Evolutionary conservation across 176 grass and related monocot genomes (phyloP).

Genomic region (Musa schizocarpa): DNA sequence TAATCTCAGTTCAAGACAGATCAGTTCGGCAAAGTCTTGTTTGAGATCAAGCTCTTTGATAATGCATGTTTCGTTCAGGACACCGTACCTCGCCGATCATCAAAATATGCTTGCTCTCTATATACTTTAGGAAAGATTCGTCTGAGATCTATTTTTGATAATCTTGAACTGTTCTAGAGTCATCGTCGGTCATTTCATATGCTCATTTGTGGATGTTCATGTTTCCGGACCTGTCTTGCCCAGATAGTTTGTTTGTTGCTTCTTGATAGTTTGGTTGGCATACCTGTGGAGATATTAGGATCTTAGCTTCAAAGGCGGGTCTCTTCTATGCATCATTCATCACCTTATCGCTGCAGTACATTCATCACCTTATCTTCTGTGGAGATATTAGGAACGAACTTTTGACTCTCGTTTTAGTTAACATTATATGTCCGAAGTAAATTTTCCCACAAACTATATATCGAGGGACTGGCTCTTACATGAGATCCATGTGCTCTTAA

Average conservation of each 20-base stretch:
- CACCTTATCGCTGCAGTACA: not conserved
- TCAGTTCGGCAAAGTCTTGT: not conserved
- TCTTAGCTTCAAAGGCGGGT: not conserved
- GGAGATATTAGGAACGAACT: not conserved
- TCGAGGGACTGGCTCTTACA: no score
- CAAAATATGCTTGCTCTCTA: not conserved
- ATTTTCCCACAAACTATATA: no score
- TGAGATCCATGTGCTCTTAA: no score
- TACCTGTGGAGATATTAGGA: no score
- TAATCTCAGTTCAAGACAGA: not conserved
- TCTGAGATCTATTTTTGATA: not conserved
- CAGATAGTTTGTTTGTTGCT: no score
- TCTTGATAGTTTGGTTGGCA: no score
- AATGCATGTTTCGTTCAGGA: not conserved
- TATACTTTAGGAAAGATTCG: not conserved
- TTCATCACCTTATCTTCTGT: not conserved
- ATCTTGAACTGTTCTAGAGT: not conserved
- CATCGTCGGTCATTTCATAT: not conserved
- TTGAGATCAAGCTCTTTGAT: not conserved
- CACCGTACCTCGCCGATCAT: not conserved
- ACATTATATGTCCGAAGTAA: not conserved
- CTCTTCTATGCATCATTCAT: not conserved
- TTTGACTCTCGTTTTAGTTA: not conserved
- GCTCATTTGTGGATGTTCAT: no score
- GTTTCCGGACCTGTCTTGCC: no score